These are phyloP conservation scores for Nakazawaea wyomingensis DNA, from an alignment of 805 yeast genomes.

Conservation along the genomic window DNA sequence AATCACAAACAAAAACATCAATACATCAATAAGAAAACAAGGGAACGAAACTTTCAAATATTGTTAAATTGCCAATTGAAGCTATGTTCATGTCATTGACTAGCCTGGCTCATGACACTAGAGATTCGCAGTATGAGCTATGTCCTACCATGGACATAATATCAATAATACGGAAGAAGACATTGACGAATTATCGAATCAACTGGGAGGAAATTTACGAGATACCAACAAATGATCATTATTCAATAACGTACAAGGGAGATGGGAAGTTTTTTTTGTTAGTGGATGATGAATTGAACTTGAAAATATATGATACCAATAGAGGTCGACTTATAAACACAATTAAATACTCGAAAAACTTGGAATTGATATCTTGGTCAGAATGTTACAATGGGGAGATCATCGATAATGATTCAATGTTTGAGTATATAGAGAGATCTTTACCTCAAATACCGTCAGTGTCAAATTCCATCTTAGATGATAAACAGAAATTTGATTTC, in stretches of 20 bases:
- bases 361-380: constrained; percentile 12
- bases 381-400: constrained; percentile 18
- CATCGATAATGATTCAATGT: constrained; percentile 18
- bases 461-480: constrained; percentile 20
- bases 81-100: not conserved
- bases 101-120: not conserved
- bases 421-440: constrained; percentile 19
- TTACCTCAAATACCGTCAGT: constrained; percentile 19
- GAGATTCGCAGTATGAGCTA: constrained; percentile 1
- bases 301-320: constrained; percentile 24
- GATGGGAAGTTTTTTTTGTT: constrained; percentile 28
- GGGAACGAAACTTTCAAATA: not conserved
- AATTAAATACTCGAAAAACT: constrained; percentile 13
- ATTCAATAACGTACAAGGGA: constrained; percentile 24
- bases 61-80: too few species aligned
- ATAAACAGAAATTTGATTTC: constrained; percentile 23
- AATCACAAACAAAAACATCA: too few species aligned
- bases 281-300: constrained; percentile 18
- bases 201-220: constrained; percentile 29
- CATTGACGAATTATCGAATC: constrained; percentile 26
- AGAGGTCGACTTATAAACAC: constrained; percentile 22
- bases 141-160: constrained; percentile 33
- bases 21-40: too few species aligned
- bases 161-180: constrained; percentile 22
- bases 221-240: constrained; percentile 8